Evolutionary conservation across 306 rosid species (phyloP).

Genomic region (Acacia confusa): DNA sequence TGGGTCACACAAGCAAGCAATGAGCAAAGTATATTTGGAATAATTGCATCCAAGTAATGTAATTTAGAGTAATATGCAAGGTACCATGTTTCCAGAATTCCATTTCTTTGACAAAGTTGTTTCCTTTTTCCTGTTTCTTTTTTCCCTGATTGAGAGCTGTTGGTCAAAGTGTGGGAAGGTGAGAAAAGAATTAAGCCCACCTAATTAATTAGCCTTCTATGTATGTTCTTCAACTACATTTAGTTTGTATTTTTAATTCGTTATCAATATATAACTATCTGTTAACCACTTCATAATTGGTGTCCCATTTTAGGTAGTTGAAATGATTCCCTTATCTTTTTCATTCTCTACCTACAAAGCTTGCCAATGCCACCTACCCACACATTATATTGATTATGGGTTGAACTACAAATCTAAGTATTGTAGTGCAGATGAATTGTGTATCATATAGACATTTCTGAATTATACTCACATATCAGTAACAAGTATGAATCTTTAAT

Average conservation of each 20-base stretch:
- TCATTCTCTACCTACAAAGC: slow-evolving; percentile 15
- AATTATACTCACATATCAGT: no score
- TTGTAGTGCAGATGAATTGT: neutral
- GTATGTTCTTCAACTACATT: neutral
- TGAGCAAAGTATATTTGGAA: neutral
- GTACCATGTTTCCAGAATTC: neutral
- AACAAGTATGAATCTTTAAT: no score
- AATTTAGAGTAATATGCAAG: neutral
- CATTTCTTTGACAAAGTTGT: neutral
- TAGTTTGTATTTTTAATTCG: neutral
- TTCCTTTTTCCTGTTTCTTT: neutral
- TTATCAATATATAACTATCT: neutral
- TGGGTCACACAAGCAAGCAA: slow-evolving; percentile 4
- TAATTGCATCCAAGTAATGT: neutral
- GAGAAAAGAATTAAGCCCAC: slow-evolving; percentile 17
- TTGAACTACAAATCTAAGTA: neutral
- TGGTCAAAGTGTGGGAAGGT: slow-evolving; percentile 14
- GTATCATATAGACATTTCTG: neutral
- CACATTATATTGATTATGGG: neutral
- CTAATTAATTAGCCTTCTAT: neutral
- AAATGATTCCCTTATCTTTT: neutral
- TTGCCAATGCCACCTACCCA: slow-evolving; percentile 20
- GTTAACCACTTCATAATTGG: neutral
- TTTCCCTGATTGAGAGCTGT: neutral
- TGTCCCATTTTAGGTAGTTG: neutral